Percentiles rank a stretch among this genome's conserved stretches.
Conservation (phyloP, 306 rosid species). For the Parietaria judaica region DNA sequence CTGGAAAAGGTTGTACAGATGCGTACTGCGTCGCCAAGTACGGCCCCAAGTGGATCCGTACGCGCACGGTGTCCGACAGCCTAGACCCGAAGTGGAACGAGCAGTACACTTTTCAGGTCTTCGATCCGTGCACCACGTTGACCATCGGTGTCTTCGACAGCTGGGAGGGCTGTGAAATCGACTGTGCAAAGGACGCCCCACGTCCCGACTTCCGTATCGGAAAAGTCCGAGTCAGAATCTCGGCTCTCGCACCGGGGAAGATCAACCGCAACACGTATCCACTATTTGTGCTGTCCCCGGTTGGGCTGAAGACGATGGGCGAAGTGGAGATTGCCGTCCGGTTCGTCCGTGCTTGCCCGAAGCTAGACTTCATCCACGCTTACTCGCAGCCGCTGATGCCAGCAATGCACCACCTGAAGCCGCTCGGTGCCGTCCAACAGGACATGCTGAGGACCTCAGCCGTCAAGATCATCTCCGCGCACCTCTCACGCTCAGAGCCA, state of each 20-base stretch:
- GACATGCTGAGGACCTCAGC: conserved; percentile 54
- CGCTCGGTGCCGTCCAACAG: conserved; percentile 63
- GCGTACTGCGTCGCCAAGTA: conserved; percentile 81
- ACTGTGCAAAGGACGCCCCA: conserved; percentile 15
- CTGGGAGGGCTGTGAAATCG: conserved; percentile 21
- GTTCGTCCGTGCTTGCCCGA: conserved; percentile 38
- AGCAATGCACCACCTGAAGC: conserved; percentile 73
- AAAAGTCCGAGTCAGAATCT: conserved; percentile 56
- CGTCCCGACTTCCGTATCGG: conserved; percentile 57
- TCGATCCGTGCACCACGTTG: conserved; percentile 75
- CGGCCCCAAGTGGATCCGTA: conserved; percentile 79
- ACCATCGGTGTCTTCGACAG: conserved; percentile 70
- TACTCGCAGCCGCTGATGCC: conserved; percentile 69
- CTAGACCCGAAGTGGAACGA: conserved; percentile 90
- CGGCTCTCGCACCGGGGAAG: conserved; percentile 52
- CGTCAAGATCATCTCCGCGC: conserved; percentile 49
- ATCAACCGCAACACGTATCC: conserved; percentile 63
- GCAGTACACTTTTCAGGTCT: conserved; percentile 86
- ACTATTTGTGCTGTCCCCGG: conserved; percentile 32
- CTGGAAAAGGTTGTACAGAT: conserved; percentile 54
- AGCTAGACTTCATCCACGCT: conserved; percentile 61
- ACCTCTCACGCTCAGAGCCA: conserved; percentile 68
- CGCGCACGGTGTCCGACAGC: conserved; percentile 54
- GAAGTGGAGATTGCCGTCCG: conserved; percentile 71
- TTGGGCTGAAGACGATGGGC: conserved; percentile 65